Base-by-base conservation (phyloP, 176 grass and related monocot species). In the Poa annua region DNA sequence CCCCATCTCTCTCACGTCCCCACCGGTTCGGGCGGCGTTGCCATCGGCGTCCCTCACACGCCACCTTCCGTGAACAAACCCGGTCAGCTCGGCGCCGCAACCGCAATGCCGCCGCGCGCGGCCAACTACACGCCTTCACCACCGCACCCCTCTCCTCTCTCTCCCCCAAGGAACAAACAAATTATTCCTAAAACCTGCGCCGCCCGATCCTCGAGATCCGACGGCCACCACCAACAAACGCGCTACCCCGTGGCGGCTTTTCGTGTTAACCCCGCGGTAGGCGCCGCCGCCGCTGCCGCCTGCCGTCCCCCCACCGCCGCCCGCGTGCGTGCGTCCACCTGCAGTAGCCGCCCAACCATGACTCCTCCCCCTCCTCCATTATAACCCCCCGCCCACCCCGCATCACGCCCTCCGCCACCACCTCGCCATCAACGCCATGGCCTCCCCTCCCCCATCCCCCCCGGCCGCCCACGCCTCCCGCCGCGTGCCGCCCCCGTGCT, bases 401-500 rank as follows among this genome's bases (percentile, higher is more conserved):
- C 59, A 45, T 41, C 83, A 59, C 63, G 72, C 76, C 67, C 45
- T 77, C 73, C 67, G 11, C 22, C 90, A 8, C 57, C 78, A 49
- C 76, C 84, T 13, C 81, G 15, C 56, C 67, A 26, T 14, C 13
- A 3, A 36, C 63, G 17, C 71, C 63, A 86, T 76, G 86, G 81
- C 84, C 32, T 65, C 84, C 1, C 41, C 51, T 9, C 60, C 83
- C 4, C n/a, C 55, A 4, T 73, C 85, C 57, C 77, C 82, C 76
- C 77, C 73, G 8, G 11, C 71, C 53, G 11, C 71, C 53, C 39
- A 42, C 54, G 13, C 80, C 14, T n/a, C 76, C 11, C 88, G 91
- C 2, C 88, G 91, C 74, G 81, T 93, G 57, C 87, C 85, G 26
- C 87, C 85, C 6, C 91, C 91, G 44, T 90, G 88, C 72, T 93